These are phyloP conservation scores for Zygnema cylindricum DNA, from an alignment of 139 green algal genomes.

Conservation along the genomic window DNA sequence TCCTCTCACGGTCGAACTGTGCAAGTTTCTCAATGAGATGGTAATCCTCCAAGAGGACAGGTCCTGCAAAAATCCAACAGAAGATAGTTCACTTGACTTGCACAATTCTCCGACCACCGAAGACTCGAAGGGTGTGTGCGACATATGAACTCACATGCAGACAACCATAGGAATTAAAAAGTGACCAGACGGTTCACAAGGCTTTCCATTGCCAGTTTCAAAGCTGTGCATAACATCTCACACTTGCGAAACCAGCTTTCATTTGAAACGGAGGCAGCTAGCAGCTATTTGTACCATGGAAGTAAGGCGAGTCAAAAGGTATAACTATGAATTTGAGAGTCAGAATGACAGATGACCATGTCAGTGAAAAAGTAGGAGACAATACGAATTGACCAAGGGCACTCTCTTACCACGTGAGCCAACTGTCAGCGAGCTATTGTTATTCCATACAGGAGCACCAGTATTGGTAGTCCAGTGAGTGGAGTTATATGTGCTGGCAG, in stretches of 20 bases:
- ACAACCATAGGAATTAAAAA: no score
- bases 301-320: neutral
- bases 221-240: no score
- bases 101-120: neutral
- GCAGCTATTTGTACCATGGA: no score
- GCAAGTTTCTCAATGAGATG: constrained; percentile 95
- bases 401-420: constrained; percentile 72
- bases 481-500: constrained; percentile 62
- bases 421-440: constrained; percentile 88
- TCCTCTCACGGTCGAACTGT: constrained; percentile 94
- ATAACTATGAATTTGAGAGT: neutral
- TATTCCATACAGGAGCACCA: constrained; percentile 91
- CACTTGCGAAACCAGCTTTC: no score
- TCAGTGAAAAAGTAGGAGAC: neutral
- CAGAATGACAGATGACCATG: neutral
- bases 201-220: no score
- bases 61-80: constrained; percentile 36
- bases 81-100: neutral
- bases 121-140: neutral
- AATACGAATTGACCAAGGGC: neutral
- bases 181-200: no score
- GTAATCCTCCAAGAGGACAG: constrained; percentile 87
- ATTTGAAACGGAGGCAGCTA: neutral
- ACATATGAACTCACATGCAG: no score
- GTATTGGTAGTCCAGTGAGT: constrained; percentile 91